These are phyloP conservation scores for Mycena vitilis DNA, from an alignment of 768 basidiomycete species.

Conservation along the genomic window DNA sequence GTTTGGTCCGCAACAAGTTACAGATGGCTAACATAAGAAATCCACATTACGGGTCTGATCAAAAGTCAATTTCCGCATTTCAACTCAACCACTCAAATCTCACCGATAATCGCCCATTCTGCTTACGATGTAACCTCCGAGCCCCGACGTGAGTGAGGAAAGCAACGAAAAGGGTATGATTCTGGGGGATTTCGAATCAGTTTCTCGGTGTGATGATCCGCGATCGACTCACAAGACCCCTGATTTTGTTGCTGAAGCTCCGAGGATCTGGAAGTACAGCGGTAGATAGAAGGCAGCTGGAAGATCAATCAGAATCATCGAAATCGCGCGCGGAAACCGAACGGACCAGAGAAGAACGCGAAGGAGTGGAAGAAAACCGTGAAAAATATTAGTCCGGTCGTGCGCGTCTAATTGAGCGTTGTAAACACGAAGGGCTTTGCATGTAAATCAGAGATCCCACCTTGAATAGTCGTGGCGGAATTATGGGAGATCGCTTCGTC, in stretches of 20 bases:
- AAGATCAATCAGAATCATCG: not conserved
- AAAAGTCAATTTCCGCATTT: not conserved
- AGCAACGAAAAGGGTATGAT: conserved; percentile 83
- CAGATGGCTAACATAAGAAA: conserved; percentile 48
- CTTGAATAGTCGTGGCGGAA: conserved; percentile 82
- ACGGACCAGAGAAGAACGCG: conserved; percentile 67
- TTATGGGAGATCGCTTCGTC: conserved; percentile 74
- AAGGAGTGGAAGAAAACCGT: conserved; percentile 71
- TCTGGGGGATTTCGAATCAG: conserved; percentile 45
- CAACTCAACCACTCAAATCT: not conserved
- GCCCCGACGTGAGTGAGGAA: conserved; percentile 61
- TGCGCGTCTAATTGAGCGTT: conserved; percentile 67
- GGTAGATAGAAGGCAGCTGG: conserved; percentile 78
- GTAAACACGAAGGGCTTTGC: not conserved
- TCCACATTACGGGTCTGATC: conserved; percentile 63
- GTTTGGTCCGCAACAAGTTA: not conserved
- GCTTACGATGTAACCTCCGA: conserved; percentile 68
- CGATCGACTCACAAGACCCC: conserved; percentile 65
- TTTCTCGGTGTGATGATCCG: not conserved
- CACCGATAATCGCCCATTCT: conserved; percentile 64
- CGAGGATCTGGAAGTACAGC: conserved; percentile 82
- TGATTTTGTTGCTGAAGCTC: conserved; percentile 77
- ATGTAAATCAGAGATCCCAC: conserved; percentile 43
- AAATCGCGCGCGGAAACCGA: not conserved
- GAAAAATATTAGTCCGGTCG: conserved; percentile 71